Conservation (phyloP, 495 filamentous ascomycete genomes). For the Tuber calosporum region DNA sequence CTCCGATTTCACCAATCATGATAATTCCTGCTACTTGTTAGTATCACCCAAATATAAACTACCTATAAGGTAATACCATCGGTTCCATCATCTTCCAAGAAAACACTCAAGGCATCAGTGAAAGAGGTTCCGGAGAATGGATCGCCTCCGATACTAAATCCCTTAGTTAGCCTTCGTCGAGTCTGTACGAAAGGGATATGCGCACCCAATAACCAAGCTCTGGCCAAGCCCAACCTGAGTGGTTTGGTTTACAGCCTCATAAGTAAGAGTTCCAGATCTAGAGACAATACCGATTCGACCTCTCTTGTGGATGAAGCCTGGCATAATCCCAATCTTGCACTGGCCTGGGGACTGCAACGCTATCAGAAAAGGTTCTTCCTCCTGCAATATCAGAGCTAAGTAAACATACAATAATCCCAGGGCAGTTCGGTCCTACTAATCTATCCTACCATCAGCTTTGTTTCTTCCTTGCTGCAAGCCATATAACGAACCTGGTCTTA, state of each 20-base stretch:
- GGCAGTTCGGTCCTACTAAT: constrained; percentile 94
- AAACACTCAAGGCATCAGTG: constrained; percentile 96
- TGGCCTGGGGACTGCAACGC: constrained; percentile 60
- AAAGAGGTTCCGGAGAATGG: constrained; percentile 99
- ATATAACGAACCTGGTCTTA: constrained; percentile 61
- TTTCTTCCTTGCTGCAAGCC: neutral
- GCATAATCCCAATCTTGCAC: constrained; percentile 99
- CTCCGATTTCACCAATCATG: constrained; percentile 99
- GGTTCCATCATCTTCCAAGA: constrained; percentile 90
- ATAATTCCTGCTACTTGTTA: constrained; percentile 55
- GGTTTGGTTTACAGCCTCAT: constrained; percentile 99
- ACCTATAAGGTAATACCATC: constrained; percentile 54
- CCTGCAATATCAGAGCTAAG: constrained; percentile 46
- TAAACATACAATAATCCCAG: constrained; percentile 77
- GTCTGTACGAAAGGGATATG: neutral
- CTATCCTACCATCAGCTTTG: constrained; percentile 1
- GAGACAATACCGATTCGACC: constrained; percentile 98
- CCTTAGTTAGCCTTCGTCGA: neutral
- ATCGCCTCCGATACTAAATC: constrained; percentile 77
- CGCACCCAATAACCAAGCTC: constrained; percentile 74
- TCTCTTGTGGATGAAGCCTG: constrained; percentile 99
- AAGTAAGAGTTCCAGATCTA: constrained; percentile 94
- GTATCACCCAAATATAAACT: neutral
- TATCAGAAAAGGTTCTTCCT: constrained; percentile 18
- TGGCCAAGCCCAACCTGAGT: constrained; percentile 93